Percentiles rank a stretch among this genome's conserved stretches.
These are phyloP conservation scores for Thielaviopsis euricoi DNA, from an alignment of 2,329 filamentous ascomycete species.

Conservation along the genomic window DNA sequence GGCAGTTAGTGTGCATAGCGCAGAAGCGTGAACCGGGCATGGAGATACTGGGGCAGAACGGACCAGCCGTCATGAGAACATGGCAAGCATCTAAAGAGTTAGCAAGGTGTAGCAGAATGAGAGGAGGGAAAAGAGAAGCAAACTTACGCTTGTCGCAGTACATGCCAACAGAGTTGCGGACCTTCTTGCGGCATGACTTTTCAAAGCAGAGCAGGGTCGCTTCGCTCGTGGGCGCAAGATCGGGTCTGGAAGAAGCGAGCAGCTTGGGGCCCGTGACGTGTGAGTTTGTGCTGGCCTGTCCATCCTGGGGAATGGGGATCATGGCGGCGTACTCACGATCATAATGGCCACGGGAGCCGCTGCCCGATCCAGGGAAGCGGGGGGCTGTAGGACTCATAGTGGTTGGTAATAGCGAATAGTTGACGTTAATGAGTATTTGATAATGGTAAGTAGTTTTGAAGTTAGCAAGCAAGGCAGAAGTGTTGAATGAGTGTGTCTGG, in stretches of 20 bases:
- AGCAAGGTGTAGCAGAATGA: neutral
- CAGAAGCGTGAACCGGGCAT: neutral
- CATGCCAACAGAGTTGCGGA: neutral
- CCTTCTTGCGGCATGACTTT: neutral
- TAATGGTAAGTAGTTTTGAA: neutral
- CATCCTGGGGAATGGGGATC: neutral
- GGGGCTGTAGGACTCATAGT: neutral
- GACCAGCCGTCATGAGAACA: neutral
- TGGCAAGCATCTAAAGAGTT: neutral
- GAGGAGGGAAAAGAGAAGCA: neutral
- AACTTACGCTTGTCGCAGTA: slow-evolving; percentile 3
- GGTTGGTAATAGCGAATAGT: neutral
- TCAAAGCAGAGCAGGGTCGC: neutral
- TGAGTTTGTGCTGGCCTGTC: neutral
- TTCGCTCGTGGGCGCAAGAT: neutral
- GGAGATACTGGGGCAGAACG: neutral
- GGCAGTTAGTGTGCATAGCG: neutral
- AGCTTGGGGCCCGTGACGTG: neutral
- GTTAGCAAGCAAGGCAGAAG: neutral
- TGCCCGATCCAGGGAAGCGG: neutral
- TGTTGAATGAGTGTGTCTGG: neutral
- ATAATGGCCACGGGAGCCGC: neutral
- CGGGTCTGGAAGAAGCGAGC: neutral
- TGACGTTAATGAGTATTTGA: neutral
- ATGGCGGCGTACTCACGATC: neutral